A percentile compares a stretch with the other conserved stretches of the same genome.
phyloP scores from a whole-genome alignment of 2,329 filamentous ascomycete genomes.

The Aspergillus intermedius region DNA sequence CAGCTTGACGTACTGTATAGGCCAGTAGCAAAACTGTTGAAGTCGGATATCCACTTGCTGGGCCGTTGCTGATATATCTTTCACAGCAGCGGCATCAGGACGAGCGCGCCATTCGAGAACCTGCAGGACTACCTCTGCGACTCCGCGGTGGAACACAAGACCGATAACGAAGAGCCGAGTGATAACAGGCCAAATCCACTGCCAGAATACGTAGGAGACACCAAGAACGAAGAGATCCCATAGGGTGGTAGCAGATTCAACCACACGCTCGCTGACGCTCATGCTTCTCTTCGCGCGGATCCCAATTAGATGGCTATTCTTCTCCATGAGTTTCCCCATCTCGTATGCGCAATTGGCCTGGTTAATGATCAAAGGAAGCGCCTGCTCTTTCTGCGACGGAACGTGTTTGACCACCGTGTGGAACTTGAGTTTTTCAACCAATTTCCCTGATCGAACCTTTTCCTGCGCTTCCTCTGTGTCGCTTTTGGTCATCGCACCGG shows the following conservation, averaged over 20 bases:
- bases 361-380: constrained; percentile 73
- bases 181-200: constrained; percentile 73
- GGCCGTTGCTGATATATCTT: constrained; percentile 92
- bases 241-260: constrained; percentile 83
- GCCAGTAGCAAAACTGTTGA: constrained; percentile 98
- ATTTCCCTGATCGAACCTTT: constrained; percentile 55
- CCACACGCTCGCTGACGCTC: constrained; percentile 89
- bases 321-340: constrained; percentile 75
- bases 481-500: constrained; percentile 42
- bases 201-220: constrained; percentile 63
- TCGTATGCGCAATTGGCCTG: constrained; percentile 97
- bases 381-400: constrained; percentile 74
- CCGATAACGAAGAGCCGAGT: constrained; percentile 67
- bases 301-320: constrained; percentile 80
- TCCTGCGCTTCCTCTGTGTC: constrained; percentile 68
- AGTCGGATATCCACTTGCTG: constrained; percentile 96
- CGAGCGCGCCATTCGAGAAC: constrained; percentile 79
- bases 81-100: constrained; percentile 74
- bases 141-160: constrained; percentile 70
- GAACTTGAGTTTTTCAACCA: constrained; percentile 80
- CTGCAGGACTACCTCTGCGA: constrained; percentile 70
- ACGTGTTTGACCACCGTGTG: constrained; percentile 76
- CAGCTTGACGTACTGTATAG: constrained; percentile 87
- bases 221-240: constrained; percentile 66
- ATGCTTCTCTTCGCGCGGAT: constrained; percentile 73